phyloP scores from a whole-genome alignment of 805 yeast species.

The Brettanomyces nanus region DNA sequence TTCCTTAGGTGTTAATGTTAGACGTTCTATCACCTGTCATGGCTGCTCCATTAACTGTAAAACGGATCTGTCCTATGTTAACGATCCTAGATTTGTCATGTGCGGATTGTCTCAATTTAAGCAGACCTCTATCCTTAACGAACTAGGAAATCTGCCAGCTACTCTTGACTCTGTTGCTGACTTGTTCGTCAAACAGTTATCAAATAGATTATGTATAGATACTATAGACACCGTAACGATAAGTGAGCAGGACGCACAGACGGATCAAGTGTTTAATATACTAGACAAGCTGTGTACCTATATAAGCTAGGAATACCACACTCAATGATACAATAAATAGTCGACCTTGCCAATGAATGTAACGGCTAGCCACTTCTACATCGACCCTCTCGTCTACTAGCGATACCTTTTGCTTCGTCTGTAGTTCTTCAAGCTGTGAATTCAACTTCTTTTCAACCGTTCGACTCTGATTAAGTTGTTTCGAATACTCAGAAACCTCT shows the following conservation, averaged over 20 bases:
- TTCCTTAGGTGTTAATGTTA: slow-evolving; percentile 82
- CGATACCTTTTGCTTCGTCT: neutral
- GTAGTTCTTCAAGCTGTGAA: neutral
- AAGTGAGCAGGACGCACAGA: neutral
- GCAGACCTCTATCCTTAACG: slow-evolving; percentile 45
- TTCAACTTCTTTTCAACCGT: neutral
- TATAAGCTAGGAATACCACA: neutral
- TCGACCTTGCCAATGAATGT: neutral
- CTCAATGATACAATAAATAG: neutral
- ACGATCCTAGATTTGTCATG: slow-evolving; percentile 55
- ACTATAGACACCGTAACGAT: slow-evolving; percentile 6
- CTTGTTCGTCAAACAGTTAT: slow-evolving; percentile 36
- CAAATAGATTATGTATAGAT: slow-evolving; percentile 27
- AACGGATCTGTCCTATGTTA: slow-evolving; percentile 67
- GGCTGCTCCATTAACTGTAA: slow-evolving; percentile 77
- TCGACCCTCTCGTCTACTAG: neutral
- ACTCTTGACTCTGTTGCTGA: slow-evolving; percentile 31
- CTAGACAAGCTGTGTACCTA: slow-evolving; percentile 5
- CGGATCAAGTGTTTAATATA: neutral
- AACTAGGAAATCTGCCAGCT: slow-evolving; percentile 7
- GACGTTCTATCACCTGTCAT: slow-evolving; percentile 78
- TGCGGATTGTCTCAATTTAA: slow-evolving; percentile 69
- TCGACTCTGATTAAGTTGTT: neutral
- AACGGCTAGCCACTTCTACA: neutral
- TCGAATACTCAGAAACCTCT: neutral